Conservation (phyloP, 768 basidiomycete genomes). For the Megacollybia marginata region DNA sequence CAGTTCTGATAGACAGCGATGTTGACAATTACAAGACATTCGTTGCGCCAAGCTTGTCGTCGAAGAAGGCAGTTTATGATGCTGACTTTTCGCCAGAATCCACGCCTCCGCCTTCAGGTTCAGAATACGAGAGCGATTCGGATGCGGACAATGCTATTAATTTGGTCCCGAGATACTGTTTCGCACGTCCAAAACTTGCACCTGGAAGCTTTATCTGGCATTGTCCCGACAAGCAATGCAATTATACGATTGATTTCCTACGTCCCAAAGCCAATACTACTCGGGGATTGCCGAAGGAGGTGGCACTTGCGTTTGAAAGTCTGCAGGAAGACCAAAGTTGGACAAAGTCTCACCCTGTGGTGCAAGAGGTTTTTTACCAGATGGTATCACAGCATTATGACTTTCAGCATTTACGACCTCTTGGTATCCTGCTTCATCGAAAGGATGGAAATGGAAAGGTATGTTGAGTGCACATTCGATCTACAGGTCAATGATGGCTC, state of each 20-base stretch:
- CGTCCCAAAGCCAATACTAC: background rate
- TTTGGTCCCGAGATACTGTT: background rate
- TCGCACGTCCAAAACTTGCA: background rate
- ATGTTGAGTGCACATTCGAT: background rate
- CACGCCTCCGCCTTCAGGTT: background rate
- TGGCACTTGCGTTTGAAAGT: background rate
- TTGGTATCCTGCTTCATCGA: background rate
- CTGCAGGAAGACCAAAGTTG: background rate
- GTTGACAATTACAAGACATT: too few relatives aligned
- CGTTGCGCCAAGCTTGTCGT: too few relatives aligned
- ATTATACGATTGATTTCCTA: background rate
- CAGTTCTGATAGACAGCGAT: too few relatives aligned
- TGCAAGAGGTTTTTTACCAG: background rate
- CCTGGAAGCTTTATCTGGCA: background rate
- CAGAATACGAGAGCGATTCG: background rate
- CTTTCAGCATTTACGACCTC: background rate
- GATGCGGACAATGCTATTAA: background rate
- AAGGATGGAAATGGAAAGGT: background rate
- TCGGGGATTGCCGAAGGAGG: background rate
- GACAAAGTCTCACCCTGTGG: background rate
- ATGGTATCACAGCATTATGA: background rate
- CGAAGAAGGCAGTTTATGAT: background rate
- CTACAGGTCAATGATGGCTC: too few relatives aligned
- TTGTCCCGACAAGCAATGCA: background rate
- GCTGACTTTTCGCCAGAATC: background rate